phyloP scores from a whole-genome alignment of 768 basidiomycete genomes.

The Mycena latifolia region DNA sequence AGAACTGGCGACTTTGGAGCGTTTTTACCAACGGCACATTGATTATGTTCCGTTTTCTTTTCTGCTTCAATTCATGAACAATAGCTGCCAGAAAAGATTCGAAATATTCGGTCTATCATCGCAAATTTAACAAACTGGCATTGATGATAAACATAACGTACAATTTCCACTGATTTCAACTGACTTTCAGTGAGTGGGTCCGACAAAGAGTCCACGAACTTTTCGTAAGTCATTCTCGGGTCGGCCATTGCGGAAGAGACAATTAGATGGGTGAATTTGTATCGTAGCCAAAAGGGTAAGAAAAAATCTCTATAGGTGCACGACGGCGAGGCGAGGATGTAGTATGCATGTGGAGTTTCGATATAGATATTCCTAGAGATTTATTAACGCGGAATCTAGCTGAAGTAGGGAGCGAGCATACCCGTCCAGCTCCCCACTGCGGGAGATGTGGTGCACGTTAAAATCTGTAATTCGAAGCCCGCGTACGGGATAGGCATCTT shows the following conservation, averaged over 20 bases:
- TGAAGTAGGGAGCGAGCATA: neutral
- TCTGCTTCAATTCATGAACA: neutral
- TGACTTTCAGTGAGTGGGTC: constrained; percentile 11
- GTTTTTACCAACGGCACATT: constrained; percentile 8
- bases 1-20: neutral
- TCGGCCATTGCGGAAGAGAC: neutral
- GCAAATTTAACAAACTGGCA: neutral
- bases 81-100: neutral
- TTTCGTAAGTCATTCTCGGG: neutral
- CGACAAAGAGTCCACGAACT: constrained; percentile 4
- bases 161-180: constrained; percentile 14
- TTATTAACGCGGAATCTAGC: neutral
- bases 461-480: neutral
- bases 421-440: neutral
- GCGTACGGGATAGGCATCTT: constrained; percentile 5
- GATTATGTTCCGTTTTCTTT: neutral
- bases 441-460: constrained; percentile 5
- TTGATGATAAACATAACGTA: neutral
- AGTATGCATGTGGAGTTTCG: constrained; percentile 13
- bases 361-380: constrained; percentile 20
- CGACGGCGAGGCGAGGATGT: constrained; percentile 23
- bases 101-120: constrained; percentile 18
- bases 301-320: constrained; percentile 2
- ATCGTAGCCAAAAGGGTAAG: constrained; percentile 3
- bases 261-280: constrained; percentile 13